These are phyloP conservation scores for Solanum gandarillasii DNA, from an alignment of 257 asterid genomes.

Conservation along the genomic window DNA sequence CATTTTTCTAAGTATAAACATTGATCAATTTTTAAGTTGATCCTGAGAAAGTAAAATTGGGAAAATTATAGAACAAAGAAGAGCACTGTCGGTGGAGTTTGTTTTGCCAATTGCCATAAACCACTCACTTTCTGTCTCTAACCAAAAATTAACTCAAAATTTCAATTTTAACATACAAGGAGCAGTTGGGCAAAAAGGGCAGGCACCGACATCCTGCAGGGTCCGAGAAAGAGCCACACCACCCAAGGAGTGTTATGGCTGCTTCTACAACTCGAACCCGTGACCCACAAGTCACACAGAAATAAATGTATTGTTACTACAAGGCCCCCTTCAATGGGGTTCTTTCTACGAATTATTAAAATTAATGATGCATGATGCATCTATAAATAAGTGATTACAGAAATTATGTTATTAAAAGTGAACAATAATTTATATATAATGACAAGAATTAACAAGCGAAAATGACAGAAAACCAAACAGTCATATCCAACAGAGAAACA, in stretches of 20 bases:
- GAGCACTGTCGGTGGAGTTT: neutral
- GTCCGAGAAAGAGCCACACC: neutral
- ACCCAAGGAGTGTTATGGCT: neutral
- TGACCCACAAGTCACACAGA: neutral
- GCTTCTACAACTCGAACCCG: neutral
- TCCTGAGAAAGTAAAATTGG: neutral
- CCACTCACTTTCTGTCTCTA: neutral
- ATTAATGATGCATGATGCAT: neutral
- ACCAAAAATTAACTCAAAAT: neutral
- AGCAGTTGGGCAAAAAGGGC: neutral
- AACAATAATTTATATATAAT: neutral
- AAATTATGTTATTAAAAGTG: neutral
- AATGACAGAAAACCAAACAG: neutral
- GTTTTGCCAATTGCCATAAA: neutral
- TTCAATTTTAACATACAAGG: neutral
- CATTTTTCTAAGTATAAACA: neutral
- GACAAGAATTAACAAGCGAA: neutral
- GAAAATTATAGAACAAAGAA: neutral
- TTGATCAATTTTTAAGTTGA: neutral
- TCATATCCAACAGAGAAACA: neutral
- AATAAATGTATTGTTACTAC: neutral
- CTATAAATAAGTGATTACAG: neutral
- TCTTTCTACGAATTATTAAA: neutral
- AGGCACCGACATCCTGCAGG: neutral
- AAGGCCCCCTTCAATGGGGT: neutral